Evolutionary conservation across 2,329 filamentous ascomycete species (phyloP), one percentile per base, ranked within the genome.

Genomic region (Penicillium brevicompactum): DNA sequence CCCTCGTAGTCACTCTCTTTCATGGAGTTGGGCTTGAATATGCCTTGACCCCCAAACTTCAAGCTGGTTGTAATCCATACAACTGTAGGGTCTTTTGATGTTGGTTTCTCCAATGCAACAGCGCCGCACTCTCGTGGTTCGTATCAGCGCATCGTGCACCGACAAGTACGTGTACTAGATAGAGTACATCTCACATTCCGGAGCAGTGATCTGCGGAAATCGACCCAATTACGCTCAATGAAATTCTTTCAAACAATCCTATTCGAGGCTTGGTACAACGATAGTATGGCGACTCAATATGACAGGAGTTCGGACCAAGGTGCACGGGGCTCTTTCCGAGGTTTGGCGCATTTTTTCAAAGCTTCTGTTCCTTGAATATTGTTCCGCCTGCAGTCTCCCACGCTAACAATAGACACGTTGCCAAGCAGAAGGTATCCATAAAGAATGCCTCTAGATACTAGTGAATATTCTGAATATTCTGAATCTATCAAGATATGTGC

Each of bases 221-320:
- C 9, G 16, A 3, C 4, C 51, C 41, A 44, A 24, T 50, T 7
- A 45, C 11, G 24, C n/a, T 44, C 9, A 10, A 31, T 13, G 22
- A 22, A 5, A 44, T 18, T n/a, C 42, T n/a, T 31, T 31, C 4
- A 31, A 10, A 18, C n/a, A 27, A n/a, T 37, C 34, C 11, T 6
- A 37, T 37, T n/a, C n/a, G 3, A 40, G 24, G 32, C 24, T 32
- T 32, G 9, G 31, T 5, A 38, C 27, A 32, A 42, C 5, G 24
- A 16, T 21, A 32, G 37, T 51, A 40, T 40, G 2, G 18, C 18
- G 16, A 14, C 44, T 48, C 5, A 27, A 53, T 32, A 49, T 53
- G 51, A 54, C 51, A 50, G 41, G 46, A 34, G 40, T 7, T 32
- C 32, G n/a, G 13, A 32, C 51, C 24, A 45, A 27, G 13, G 6